Percentiles rank a stretch among this genome's conserved stretches.
phyloP scores from a whole-genome alignment of 1,284 basidiomycete genomes.

The Ganoderma sp. region DNA sequence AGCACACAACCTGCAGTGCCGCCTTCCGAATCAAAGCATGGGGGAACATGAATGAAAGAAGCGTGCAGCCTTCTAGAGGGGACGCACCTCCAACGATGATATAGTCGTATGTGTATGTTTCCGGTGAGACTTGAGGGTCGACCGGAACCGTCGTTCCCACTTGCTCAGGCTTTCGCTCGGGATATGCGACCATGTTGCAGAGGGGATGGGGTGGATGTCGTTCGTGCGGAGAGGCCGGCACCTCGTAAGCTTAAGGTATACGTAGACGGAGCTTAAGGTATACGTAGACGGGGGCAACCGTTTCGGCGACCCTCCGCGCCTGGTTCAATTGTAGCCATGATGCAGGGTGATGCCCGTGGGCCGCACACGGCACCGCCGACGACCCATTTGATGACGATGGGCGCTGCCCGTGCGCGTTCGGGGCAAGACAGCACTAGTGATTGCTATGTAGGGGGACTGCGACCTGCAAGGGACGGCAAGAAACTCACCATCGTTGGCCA shows the following conservation, averaged over 20 bases:
- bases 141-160: constrained; percentile 16
- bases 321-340: background rate
- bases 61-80: too few relatives aligned
- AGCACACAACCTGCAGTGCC: constrained; percentile 47
- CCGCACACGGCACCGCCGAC: background rate
- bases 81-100: constrained; percentile 33
- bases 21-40: constrained; percentile 24
- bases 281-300: too few relatives aligned
- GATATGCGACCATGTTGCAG: constrained; percentile 1
- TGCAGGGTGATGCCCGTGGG: background rate
- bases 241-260: background rate
- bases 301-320: background rate
- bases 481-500: too few relatives aligned
- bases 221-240: background rate
- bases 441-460: too few relatives aligned
- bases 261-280: background rate
- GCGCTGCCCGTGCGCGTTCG: too few relatives aligned
- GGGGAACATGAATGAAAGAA: background rate
- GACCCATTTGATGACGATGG: background rate
- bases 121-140: background rate
- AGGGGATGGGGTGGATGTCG: background rate
- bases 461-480: too few relatives aligned
- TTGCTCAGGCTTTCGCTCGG: constrained; percentile 10
- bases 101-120: constrained; percentile 31
- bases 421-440: background rate